These are phyloP conservation scores for Mesotaenium endlicherianum DNA, from an alignment of 139 green algal genomes.

Conservation along the genomic window DNA sequence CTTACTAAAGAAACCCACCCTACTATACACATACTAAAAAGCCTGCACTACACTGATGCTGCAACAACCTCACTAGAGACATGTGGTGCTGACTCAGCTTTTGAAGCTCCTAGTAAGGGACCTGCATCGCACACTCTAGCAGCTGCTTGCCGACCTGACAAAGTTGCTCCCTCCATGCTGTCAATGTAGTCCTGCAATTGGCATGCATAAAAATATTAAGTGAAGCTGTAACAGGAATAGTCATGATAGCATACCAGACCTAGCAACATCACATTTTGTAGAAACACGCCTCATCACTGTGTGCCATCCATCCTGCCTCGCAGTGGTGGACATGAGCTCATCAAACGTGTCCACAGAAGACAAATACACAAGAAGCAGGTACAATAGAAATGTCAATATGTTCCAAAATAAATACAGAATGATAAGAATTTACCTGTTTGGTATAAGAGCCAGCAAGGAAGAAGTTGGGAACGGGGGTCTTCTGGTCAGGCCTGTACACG, in stretches of 20 bases:
- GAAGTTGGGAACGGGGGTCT: conserved; percentile 89
- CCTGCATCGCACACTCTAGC: conserved; percentile 32
- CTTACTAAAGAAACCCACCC: too few relatives aligned
- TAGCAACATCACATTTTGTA: neutral
- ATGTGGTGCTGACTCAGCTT: too few relatives aligned
- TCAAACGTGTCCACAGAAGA: neutral
- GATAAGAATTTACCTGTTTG: conserved; percentile 65
- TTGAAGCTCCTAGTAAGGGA: too few relatives aligned
- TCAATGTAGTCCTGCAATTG: conserved; percentile 89
- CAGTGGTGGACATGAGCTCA: neutral
- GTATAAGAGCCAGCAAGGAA: conserved; percentile 94
- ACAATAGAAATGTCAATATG: neutral
- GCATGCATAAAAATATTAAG: neutral
- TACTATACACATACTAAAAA: too few relatives aligned
- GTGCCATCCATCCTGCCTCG: neutral
- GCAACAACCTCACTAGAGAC: too few relatives aligned
- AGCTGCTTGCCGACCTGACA: conserved; percentile 67
- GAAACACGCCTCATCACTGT: neutral
- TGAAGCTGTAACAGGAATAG: neutral
- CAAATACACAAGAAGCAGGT: neutral
- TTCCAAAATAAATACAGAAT: conserved; percentile 1
- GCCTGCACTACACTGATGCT: too few relatives aligned
- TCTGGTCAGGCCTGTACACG: conserved; percentile 81
- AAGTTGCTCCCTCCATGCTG: conserved; percentile 94
- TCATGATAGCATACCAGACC: neutral